Conservation (phyloP, 192 early-diverging fungal genomes). For the Dispira parvispora region DNA sequence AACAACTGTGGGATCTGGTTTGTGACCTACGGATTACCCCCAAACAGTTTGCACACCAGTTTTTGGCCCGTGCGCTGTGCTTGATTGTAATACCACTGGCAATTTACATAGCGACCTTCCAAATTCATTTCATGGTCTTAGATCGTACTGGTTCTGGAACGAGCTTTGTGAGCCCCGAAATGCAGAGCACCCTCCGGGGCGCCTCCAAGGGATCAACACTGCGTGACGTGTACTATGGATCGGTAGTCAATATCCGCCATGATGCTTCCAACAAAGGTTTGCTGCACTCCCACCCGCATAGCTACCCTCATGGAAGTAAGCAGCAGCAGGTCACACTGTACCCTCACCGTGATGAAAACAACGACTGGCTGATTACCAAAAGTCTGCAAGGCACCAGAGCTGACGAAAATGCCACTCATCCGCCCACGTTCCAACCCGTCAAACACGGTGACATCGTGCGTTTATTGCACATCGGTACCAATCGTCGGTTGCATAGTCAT, state of each 20-base stretch:
- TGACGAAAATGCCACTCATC: slow-evolving; percentile 16
- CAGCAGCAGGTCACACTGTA: slow-evolving; percentile 73
- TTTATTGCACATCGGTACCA: slow-evolving; percentile 45
- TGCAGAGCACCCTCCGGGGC: slow-evolving; percentile 69
- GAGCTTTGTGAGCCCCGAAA: slow-evolving; percentile 76
- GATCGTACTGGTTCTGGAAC: slow-evolving; percentile 73
- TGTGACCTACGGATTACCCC: slow-evolving; percentile 47
- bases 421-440: slow-evolving; percentile 27
- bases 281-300: slow-evolving; percentile 44
- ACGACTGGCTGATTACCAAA: slow-evolving; percentile 46
- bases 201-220: slow-evolving; percentile 21
- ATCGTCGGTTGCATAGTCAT: slow-evolving; percentile 55
- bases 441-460: slow-evolving; percentile 59
- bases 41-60: slow-evolving; percentile 39
- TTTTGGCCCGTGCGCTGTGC: slow-evolving; percentile 62
- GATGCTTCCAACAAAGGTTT: slow-evolving; percentile 27
- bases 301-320: slow-evolving; percentile 43
- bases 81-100: slow-evolving; percentile 64
- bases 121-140: slow-evolving; percentile 76
- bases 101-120: slow-evolving; percentile 73
- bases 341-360: slow-evolving; percentile 71
- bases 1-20: slow-evolving; percentile 74
- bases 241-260: slow-evolving; percentile 25
- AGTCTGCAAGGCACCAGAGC: slow-evolving; percentile 19
- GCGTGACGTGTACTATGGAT: slow-evolving; percentile 30